These are phyloP conservation scores for Cladophialophora immunda DNA, from an alignment of 2,329 filamentous ascomycete species.

Conservation along the genomic window DNA sequence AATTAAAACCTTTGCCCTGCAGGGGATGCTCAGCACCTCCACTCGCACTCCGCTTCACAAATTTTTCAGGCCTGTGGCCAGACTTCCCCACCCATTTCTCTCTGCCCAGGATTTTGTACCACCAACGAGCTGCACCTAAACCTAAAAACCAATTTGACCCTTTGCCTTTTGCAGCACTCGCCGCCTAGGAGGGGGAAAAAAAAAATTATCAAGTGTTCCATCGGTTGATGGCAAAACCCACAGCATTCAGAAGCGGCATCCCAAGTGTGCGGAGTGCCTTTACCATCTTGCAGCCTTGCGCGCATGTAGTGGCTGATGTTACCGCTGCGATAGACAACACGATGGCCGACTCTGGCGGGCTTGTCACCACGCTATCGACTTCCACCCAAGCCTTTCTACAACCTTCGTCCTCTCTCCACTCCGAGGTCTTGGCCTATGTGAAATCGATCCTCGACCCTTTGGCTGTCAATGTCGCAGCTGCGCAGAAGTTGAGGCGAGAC, in stretches of 20 bases:
- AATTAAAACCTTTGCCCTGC: background rate
- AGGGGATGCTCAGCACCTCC: background rate
- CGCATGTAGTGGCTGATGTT: background rate
- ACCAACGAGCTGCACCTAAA: background rate
- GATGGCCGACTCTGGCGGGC: constrained; percentile 8
- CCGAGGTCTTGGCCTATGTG: constrained; percentile 75
- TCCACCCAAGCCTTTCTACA: constrained; percentile 80
- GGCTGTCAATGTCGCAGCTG: constrained; percentile 75
- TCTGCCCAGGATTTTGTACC: background rate
- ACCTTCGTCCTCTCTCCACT: constrained; percentile 72
- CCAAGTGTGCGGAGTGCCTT: background rate
- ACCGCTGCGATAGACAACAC: background rate
- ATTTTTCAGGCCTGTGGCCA: background rate
- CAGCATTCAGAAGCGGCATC: background rate
- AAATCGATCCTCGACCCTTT: constrained; percentile 83
- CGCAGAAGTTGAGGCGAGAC: constrained; percentile 76
- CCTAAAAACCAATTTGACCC: background rate
- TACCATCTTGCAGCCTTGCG: background rate
- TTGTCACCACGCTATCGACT: constrained; percentile 67
- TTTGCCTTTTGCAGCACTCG: background rate
- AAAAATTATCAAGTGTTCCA: background rate
- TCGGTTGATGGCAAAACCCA: background rate
- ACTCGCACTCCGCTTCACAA: background rate
- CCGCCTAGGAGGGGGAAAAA: background rate
- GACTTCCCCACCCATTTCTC: background rate